A percentile compares a stretch with the other conserved stretches of the same genome.
These are phyloP conservation scores for Heracleum sosnowskyi DNA, from an alignment of 129 eudicot species.

Conservation along the genomic window DNA sequence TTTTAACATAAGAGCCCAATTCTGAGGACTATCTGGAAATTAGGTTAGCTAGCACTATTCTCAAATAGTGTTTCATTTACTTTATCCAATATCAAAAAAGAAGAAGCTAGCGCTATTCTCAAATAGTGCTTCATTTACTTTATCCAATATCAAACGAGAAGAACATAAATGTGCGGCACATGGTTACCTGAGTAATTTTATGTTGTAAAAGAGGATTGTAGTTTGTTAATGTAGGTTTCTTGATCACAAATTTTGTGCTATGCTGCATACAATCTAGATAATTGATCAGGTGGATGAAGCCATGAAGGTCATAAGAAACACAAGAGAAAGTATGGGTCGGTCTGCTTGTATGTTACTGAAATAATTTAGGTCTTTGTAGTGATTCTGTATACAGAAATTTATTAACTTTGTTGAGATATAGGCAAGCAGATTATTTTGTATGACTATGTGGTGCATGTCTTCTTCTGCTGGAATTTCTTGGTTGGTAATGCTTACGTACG, in stretches of 20 bases:
- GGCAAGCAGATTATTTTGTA: background rate
- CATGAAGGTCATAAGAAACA: constrained; percentile 23
- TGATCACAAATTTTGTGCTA: background rate
- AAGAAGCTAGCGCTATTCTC: background rate
- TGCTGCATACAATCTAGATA: constrained; percentile 21
- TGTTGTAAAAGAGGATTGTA: constrained; percentile 20
- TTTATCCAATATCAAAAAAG: constrained; percentile 10
- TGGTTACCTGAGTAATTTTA: constrained; percentile 8
- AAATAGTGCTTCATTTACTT: background rate
- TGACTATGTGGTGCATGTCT: background rate
- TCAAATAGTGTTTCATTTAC: background rate
- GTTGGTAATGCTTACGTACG: too few relatives aligned
- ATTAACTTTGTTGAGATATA: background rate
- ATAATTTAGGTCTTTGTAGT: background rate
- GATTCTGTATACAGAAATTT: background rate
- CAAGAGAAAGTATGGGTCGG: background rate
- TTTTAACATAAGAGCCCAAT: constrained; percentile 19
- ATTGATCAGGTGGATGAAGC: background rate
- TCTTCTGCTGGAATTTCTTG: background rate
- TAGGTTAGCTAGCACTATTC: background rate
- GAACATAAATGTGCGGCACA: constrained; percentile 4
- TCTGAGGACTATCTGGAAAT: constrained; percentile 5
- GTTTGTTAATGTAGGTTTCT: background rate
- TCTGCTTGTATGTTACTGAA: background rate
- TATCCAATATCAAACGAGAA: constrained; percentile 12